Conservation (phyloP, 306 rosid genomes). For the Elaeagnus macrophylla region DNA sequence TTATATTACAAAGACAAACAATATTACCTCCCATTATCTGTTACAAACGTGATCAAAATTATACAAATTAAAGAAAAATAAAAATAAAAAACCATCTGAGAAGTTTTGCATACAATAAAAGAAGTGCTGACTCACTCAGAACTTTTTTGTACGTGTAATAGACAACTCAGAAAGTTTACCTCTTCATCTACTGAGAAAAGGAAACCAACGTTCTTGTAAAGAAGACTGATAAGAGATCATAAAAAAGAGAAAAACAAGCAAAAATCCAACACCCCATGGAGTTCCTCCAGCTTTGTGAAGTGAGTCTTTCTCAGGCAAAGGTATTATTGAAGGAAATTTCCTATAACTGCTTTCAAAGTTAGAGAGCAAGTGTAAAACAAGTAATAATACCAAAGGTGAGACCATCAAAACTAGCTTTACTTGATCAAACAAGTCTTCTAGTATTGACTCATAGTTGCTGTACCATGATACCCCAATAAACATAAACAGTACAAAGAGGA, state of each 20-base stretch:
- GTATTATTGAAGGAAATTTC: conserved; percentile 20
- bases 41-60: no score
- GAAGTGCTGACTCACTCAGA: no score
- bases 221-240: conserved; percentile 65
- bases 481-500: conserved; percentile 42
- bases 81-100: no score
- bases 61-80: no score
- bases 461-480: conserved; percentile 60
- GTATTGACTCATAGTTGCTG: conserved; percentile 43
- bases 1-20: no score
- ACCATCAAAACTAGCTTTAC: conserved; percentile 46
- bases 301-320: conserved; percentile 45
- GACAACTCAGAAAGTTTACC: no score
- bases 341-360: conserved; percentile 12
- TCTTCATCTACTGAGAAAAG: conserved; percentile 32
- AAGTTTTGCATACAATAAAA: no score
- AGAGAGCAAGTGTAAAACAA: conserved; percentile 42
- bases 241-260: conserved; percentile 54
- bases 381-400: conserved; percentile 49
- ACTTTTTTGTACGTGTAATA: no score
- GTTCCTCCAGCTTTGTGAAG: conserved; percentile 66
- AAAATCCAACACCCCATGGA: conserved; percentile 77
- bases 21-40: no score
- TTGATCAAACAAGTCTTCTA: conserved; percentile 50
- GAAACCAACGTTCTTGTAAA: conserved; percentile 73